Conservation (phyloP, 2,329 filamentous ascomycete genomes). For the Emmonsiellopsis sp. region DNA sequence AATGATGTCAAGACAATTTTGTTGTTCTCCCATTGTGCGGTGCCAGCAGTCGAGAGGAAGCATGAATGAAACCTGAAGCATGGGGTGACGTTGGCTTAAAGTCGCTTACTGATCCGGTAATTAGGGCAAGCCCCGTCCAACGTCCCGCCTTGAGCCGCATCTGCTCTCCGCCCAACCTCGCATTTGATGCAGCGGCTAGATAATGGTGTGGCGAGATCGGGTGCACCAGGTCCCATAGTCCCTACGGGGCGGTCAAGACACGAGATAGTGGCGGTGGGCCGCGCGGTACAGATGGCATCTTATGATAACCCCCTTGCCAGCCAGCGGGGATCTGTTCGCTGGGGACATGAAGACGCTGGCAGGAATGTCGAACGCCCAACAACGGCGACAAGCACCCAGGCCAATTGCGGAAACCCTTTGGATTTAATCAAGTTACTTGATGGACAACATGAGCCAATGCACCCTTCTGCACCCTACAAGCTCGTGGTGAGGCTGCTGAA, state of each 20-base stretch:
- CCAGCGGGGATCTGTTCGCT: not conserved
- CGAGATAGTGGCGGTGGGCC: not conserved
- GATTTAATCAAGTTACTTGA: not conserved
- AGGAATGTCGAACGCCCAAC: not conserved
- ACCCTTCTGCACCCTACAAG: not conserved
- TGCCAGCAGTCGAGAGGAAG: too few species aligned
- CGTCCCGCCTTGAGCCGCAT: not conserved
- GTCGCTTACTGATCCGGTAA: too few species aligned
- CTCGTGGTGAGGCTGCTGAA: not conserved
- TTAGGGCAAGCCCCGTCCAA: not conserved
- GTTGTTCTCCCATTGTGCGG: too few species aligned
- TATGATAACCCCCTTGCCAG: not conserved
- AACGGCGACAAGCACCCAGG: not conserved
- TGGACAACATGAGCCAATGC: slow-evolving; percentile 1
- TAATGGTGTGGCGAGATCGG: not conserved
- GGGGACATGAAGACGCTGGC: not conserved
- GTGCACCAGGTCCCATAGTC: not conserved
- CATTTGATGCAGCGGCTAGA: not conserved
- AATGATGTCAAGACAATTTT: too few species aligned
- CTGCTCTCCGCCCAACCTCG: not conserved
- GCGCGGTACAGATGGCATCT: not conserved
- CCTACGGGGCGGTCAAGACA: slow-evolving; percentile 1
- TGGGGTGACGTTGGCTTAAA: too few species aligned
- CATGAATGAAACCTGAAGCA: too few species aligned
- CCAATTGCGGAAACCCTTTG: not conserved